Evolutionary conservation across 2,329 filamentous ascomycete species (phyloP), one percentile per base, ranked within the genome.

Genomic region (Colletotrichum siamense): DNA sequence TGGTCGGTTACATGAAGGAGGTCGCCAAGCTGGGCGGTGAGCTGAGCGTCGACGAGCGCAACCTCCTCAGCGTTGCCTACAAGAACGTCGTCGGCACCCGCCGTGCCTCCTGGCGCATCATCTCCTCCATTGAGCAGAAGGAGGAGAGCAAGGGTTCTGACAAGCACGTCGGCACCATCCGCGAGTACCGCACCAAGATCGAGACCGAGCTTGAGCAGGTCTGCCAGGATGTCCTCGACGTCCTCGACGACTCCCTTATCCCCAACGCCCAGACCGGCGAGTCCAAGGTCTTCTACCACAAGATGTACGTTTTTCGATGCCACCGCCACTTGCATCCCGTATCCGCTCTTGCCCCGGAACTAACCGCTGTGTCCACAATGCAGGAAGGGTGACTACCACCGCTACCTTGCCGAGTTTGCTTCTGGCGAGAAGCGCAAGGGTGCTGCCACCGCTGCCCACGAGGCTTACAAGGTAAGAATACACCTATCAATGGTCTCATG

Each of bases 1-100:
- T 99, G 96, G 96, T 99, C 83, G 96, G 94, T 86, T 98, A 96
- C 91, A 99, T 99, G 97, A 99, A 99, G 95, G 96, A 98, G 94
- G 96, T 99, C 84, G 96, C 96, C 88, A 98, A 98, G 90, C 87
- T 94, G 82, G 92, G 91, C 81, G 91, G 92, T 83, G 95, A 96
- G 88, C 94, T 96, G 84, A 94, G 93, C 80, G 96, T 99, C 83
- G 96, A 99, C 88, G 97, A 99, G 94, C 95, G 96, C 88, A 99
- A 99, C 91, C 95, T 99, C 80, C 94, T 99, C 81, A 98, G 95
- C 81, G 97, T 99, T 84, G 96, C 96, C 86, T 99, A 99, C 94
- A 99, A 99, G 95, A 99, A 99, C 89, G 97, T 99, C 78, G 95
- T 99, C 84, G 96, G 97, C 84, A 98, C 97, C 85, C 94, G 96